Percentiles rank a stretch among this genome's conserved stretches.
Conservation (phyloP, 345 rosid genomes). For the Populus euphratica region DNA sequence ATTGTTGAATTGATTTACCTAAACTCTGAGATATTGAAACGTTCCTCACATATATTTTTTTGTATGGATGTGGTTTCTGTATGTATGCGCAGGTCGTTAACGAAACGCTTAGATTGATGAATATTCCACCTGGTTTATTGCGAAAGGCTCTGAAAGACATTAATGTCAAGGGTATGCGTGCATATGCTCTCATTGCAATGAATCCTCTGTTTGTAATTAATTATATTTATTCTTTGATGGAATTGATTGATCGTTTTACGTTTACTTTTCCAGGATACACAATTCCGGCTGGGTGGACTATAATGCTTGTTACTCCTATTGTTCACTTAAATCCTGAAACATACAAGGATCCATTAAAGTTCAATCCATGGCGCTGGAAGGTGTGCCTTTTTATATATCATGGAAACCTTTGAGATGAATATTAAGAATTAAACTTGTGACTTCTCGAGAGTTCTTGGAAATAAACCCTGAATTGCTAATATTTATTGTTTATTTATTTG, state of each 20-base stretch:
- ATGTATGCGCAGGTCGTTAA: not conserved
- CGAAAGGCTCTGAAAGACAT: conserved; percentile 5
- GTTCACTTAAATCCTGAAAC: conserved; percentile 21
- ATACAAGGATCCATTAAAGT: conserved; percentile 28
- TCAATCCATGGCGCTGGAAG: conserved; percentile 38
- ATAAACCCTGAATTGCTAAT: not conserved
- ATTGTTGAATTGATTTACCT: not conserved
- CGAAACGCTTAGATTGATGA: conserved; percentile 6
- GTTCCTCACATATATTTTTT: not conserved
- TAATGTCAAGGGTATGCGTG: not conserved
- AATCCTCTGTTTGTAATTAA: not conserved
- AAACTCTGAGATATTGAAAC: not conserved
- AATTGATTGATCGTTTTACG: not conserved
- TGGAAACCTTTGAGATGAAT: not conserved
- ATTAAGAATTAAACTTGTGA: not conserved
- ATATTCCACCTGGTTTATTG: conserved; percentile 1
- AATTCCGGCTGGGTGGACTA: conserved; percentile 34
- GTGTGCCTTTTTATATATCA: not conserved
- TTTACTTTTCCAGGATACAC: conserved; percentile 16
- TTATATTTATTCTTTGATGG: not conserved
- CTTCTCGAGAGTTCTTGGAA: not conserved
- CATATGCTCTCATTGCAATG: not conserved
- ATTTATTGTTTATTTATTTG: not conserved
- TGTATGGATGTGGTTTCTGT: not conserved
- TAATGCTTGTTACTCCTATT: conserved; percentile 13